These are phyloP conservation scores for Pythium plurisporium DNA, from an alignment of 352 stramenopile genomes.

Conservation along the genomic window DNA sequence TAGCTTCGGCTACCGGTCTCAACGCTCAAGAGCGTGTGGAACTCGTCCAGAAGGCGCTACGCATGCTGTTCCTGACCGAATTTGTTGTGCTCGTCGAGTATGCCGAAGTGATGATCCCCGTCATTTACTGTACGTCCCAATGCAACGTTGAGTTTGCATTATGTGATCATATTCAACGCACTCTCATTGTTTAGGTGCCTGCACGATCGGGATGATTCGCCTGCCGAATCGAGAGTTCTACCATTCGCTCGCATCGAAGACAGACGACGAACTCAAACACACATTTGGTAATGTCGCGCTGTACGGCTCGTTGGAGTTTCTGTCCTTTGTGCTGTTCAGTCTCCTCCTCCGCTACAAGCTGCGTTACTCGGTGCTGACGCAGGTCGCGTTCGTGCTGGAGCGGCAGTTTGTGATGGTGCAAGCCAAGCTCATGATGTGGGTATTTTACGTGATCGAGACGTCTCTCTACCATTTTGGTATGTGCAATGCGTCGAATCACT, in stretches of 20 bases:
- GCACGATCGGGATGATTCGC: constrained; percentile 2
- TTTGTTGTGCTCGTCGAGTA: constrained; percentile 24
- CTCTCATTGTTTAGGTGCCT: no score
- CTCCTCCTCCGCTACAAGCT: neutral
- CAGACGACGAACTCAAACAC: neutral
- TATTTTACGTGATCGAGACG: constrained; percentile 1
- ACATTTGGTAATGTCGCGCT: neutral
- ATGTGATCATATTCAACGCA: no score
- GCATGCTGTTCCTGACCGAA: constrained; percentile 6
- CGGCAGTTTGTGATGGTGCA: constrained; percentile 15
- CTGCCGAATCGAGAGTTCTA: constrained; percentile 9
- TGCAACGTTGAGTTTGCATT: no score
- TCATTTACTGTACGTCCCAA: constrained; percentile 20
- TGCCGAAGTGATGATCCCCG: constrained; percentile 13
- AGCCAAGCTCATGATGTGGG: constrained; percentile 1
- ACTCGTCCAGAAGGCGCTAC: neutral
- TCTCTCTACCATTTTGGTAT: neutral
- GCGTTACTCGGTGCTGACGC: constrained; percentile 3
- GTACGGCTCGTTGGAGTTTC: constrained; percentile 2
- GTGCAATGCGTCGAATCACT: neutral
- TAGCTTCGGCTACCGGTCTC: no score
- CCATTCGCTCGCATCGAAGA: neutral
- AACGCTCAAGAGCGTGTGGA: neutral
- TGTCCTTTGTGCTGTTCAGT: constrained; percentile 7
- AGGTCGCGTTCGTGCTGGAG: constrained; percentile 15